Evolutionary conservation across 78 protist genomes (phyloP).

Genomic region (Tieghemostelium lacteum): DNA sequence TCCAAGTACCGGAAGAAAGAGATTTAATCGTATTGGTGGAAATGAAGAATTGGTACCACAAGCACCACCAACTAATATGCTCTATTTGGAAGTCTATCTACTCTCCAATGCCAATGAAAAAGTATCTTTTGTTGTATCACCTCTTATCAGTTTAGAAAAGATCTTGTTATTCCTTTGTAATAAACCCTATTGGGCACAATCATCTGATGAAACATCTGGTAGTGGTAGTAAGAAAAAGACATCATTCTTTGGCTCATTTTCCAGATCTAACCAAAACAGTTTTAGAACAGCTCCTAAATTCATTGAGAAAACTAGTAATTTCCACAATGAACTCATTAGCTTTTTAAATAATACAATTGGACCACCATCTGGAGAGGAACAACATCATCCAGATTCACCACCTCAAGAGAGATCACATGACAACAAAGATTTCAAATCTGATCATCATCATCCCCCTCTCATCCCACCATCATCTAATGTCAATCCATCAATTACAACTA

Average conservation of each 20-base stretch:
- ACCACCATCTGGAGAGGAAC: slow-evolving; percentile 36
- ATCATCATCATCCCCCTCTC: slow-evolving; percentile 12
- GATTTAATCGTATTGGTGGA: slow-evolving; percentile 75
- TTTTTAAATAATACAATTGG: slow-evolving; percentile 47
- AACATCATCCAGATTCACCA: slow-evolving; percentile 32
- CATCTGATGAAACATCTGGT: not conserved
- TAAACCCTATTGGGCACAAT: slow-evolving; percentile 68
- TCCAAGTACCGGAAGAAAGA: slow-evolving; percentile 63
- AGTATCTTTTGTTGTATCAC: slow-evolving; percentile 60
- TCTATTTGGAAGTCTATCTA: slow-evolving; percentile 50
- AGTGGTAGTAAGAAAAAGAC: too few relatives aligned
- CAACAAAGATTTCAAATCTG: not conserved
- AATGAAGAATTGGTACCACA: slow-evolving; percentile 65
- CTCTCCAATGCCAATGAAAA: slow-evolving; percentile 66
- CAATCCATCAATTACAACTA: not conserved
- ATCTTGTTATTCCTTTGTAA: slow-evolving; percentile 62
- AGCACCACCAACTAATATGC: slow-evolving; percentile 55
- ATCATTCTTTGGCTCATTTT: slow-evolving; percentile 81
- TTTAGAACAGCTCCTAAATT: slow-evolving; percentile 53
- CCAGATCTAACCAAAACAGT: slow-evolving; percentile 48
- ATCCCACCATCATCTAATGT: slow-evolving; percentile 1
- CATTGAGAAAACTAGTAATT: slow-evolving; percentile 53
- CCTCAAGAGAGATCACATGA: slow-evolving; percentile 17
- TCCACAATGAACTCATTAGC: slow-evolving; percentile 36
- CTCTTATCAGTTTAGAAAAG: slow-evolving; percentile 70